Evolutionary conservation across 179 eudicot species (phyloP).

Genomic region (Spergularia azorica): DNA sequence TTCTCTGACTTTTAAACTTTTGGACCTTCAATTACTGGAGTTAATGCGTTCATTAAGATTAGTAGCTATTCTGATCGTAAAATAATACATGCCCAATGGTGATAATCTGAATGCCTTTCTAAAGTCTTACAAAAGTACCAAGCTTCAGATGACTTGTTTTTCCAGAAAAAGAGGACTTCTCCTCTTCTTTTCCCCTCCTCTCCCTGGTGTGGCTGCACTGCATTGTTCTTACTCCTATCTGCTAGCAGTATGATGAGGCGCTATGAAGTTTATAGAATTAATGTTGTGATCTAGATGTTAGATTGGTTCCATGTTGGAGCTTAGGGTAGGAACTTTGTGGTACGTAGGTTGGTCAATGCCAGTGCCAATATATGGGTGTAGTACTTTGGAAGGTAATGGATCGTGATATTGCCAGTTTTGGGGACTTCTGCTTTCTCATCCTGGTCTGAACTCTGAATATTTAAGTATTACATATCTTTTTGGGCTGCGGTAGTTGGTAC

Average conservation of each 20-base stretch:
- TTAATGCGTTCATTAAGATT: not conserved
- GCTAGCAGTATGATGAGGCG: not conserved
- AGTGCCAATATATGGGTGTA: too few relatives aligned
- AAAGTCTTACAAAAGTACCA: not conserved
- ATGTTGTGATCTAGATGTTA: too few relatives aligned
- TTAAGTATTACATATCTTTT: too few relatives aligned
- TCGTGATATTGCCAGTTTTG: too few relatives aligned
- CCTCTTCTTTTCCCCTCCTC: not conserved
- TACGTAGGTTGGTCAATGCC: too few relatives aligned
- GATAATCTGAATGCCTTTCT: not conserved
- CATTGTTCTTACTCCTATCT: not conserved
- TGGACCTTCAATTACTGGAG: not conserved
- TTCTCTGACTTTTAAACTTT: constrained; percentile 17
- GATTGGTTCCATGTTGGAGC: too few relatives aligned
- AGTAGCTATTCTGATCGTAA: not conserved
- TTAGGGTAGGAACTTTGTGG: too few relatives aligned
- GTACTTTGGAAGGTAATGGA: too few relatives aligned
- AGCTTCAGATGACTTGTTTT: not conserved
- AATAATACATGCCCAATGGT: constrained; percentile 4
- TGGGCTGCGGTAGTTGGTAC: too few relatives aligned
- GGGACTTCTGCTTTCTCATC: too few relatives aligned
- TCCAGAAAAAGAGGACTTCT: not conserved
- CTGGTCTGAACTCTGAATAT: too few relatives aligned
- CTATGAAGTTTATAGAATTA: too few relatives aligned
- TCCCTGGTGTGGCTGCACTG: not conserved